Evolutionary conservation across 208 protist genomes (phyloP).

Genomic region (Acanthamoeba triangularis): DNA sequence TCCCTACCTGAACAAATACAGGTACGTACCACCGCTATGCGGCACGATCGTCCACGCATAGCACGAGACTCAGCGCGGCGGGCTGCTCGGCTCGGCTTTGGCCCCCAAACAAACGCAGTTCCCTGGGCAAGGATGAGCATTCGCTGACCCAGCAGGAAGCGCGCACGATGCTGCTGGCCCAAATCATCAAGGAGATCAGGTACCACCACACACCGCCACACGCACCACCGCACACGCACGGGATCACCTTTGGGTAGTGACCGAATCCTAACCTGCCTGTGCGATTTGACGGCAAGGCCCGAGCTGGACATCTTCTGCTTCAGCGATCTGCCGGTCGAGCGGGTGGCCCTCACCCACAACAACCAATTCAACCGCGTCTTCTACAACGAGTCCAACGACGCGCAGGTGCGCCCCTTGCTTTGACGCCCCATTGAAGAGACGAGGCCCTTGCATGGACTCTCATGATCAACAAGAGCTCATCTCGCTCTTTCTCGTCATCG

Average conservation of each 20-base stretch:
- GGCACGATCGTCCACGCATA: background rate
- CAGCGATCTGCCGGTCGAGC: conserved; percentile 51
- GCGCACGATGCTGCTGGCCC: conserved; percentile 22
- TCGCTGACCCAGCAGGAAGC: conserved; percentile 26
- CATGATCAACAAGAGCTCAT: too few relatives aligned
- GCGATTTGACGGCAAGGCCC: background rate
- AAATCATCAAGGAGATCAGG: conserved; percentile 63
- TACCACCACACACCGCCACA: background rate
- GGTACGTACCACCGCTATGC: too few relatives aligned
- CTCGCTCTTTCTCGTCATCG: too few relatives aligned
- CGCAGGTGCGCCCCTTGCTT: background rate
- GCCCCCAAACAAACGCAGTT: background rate
- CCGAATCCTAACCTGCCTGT: background rate
- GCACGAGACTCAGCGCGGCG: background rate
- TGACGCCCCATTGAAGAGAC: too few relatives aligned
- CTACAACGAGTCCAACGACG: conserved; percentile 64
- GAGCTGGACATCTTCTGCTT: conserved; percentile 68
- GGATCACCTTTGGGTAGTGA: background rate
- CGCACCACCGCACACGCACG: background rate
- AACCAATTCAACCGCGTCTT: conserved; percentile 64
- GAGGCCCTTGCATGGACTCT: too few relatives aligned
- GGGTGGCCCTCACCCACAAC: conserved; percentile 66
- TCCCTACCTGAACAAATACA: conserved; percentile 12
- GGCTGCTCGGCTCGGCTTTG: background rate
- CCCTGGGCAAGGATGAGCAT: conserved; percentile 18